phyloP scores from a whole-genome alignment of 768 basidiomycete genomes.

The Pisolithus microcarpus region DNA sequence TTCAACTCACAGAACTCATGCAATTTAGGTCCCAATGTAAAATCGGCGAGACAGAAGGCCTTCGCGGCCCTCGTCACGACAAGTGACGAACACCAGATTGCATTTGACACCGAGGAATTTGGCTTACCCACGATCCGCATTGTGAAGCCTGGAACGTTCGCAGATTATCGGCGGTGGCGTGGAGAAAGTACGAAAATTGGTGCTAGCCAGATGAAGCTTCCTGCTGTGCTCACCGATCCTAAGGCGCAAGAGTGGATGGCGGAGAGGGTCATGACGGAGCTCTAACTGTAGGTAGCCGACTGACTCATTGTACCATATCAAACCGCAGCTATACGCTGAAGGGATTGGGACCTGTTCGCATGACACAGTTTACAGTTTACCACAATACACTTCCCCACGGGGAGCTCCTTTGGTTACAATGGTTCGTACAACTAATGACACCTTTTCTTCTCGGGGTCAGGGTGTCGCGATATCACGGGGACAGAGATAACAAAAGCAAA shows the following conservation, averaged over 20 bases:
- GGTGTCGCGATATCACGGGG: too few relatives aligned
- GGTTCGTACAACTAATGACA: too few relatives aligned
- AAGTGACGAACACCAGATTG: not conserved
- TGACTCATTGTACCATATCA: too few relatives aligned
- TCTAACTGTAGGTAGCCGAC: not conserved
- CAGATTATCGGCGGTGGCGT: constrained; percentile 7
- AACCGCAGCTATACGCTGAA: too few relatives aligned
- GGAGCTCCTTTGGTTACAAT: too few relatives aligned
- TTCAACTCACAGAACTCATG: not conserved
- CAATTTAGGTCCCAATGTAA: constrained; percentile 5
- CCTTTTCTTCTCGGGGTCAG: too few relatives aligned
- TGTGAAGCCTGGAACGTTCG: constrained; percentile 9
- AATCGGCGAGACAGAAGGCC: constrained; percentile 1
- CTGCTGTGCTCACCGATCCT: constrained; percentile 5
- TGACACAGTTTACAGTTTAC: too few relatives aligned
- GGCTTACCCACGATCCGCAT: constrained; percentile 10
- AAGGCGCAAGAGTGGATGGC: constrained; percentile 6
- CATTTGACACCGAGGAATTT: not conserved
- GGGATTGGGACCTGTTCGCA: too few relatives aligned
- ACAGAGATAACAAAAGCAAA: too few relatives aligned
- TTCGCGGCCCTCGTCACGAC: constrained; percentile 3
- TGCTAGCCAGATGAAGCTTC: constrained; percentile 12
- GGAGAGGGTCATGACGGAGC: constrained; percentile 3
- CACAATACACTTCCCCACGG: too few relatives aligned
- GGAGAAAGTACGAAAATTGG: constrained; percentile 6